Evolutionary conservation across 768 basidiomycete species (phyloP).

Genomic region (Solioccasus polychromus): DNA sequence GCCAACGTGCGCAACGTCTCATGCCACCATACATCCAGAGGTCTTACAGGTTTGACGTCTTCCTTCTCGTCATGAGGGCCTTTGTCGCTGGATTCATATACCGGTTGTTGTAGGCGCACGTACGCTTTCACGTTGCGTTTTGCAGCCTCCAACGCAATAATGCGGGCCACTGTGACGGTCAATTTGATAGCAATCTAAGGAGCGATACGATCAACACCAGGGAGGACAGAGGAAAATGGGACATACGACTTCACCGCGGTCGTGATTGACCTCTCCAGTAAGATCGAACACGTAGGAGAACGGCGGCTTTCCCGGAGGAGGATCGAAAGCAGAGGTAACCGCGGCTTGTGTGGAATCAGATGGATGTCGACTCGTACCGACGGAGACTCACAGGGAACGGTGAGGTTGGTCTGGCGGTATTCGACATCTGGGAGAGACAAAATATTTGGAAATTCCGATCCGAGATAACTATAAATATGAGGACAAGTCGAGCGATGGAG

Average conservation of each 20-base stretch:
- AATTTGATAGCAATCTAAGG: slow-evolving; percentile 72
- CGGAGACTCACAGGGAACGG: slow-evolving; percentile 55
- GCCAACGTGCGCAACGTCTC: slow-evolving; percentile 75
- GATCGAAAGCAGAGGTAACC: slow-evolving; percentile 67
- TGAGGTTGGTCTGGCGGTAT: slow-evolving; percentile 81
- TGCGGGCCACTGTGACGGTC: slow-evolving; percentile 65
- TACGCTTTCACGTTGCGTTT: slow-evolving; percentile 76
- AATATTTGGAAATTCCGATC: slow-evolving; percentile 67
- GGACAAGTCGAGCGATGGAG: slow-evolving; percentile 11
- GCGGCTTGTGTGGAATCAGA: slow-evolving; percentile 44
- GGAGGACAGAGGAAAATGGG: not conserved
- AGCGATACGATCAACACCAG: slow-evolving; percentile 4
- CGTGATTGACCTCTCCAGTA: slow-evolving; percentile 74
- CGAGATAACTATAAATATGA: slow-evolving; percentile 59
- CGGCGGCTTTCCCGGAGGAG: slow-evolving; percentile 62
- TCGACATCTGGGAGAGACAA: slow-evolving; percentile 69
- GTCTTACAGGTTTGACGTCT: slow-evolving; percentile 65
- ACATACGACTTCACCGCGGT: slow-evolving; percentile 71
- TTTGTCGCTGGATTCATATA: slow-evolving; percentile 73
- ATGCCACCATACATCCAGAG: slow-evolving; percentile 85
- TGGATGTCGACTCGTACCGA: not conserved
- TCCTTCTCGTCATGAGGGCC: slow-evolving; percentile 67
- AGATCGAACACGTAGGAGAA: slow-evolving; percentile 85
- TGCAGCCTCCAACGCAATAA: slow-evolving; percentile 76
- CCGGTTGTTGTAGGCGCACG: slow-evolving; percentile 72